Conservation (phyloP, 345 rosid genomes). For the Lumnitzera racemosa region DNA sequence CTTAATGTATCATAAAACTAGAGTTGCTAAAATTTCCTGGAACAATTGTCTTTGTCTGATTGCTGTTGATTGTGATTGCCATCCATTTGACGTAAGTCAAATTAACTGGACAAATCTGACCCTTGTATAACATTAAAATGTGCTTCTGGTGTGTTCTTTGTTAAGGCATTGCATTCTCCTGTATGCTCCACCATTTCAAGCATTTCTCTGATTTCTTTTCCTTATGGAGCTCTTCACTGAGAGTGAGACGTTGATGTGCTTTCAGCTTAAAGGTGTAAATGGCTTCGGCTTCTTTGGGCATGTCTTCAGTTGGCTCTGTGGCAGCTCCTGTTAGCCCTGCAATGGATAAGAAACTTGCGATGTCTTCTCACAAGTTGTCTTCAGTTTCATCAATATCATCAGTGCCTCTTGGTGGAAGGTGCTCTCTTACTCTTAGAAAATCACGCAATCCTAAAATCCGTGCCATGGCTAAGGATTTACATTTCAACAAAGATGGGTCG, state of each 20-base stretch:
- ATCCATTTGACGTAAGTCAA: too few species aligned
- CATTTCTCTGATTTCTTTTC: too few species aligned
- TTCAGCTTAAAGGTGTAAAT: conserved; percentile 28
- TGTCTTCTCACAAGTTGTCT: conserved; percentile 52
- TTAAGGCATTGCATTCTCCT: too few species aligned
- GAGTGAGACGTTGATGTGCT: background rate
- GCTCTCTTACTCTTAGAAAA: conserved; percentile 35
- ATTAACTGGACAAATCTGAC: too few species aligned
- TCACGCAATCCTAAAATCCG: conserved; percentile 43
- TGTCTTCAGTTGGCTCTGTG: conserved; percentile 65
- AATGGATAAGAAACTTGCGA: conserved; percentile 47
- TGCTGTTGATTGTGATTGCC: too few species aligned
- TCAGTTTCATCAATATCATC: conserved; percentile 66
- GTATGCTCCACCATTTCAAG: too few species aligned
- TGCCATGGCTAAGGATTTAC: conserved; percentile 83
- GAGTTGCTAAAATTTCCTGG: too few species aligned
- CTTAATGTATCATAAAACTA: too few species aligned
- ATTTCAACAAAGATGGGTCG: conserved; percentile 92
- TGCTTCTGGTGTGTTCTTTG: too few species aligned
- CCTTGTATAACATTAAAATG: too few species aligned
- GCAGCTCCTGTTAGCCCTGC: conserved; percentile 46
- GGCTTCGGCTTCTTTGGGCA: conserved; percentile 72
- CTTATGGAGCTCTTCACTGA: too few species aligned
- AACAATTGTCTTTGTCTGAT: too few species aligned
- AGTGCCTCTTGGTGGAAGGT: conserved; percentile 45